Base-by-base conservation (phyloP, 2,329 filamentous ascomycete genomes). In the Neoarthrinium moseri region DNA sequence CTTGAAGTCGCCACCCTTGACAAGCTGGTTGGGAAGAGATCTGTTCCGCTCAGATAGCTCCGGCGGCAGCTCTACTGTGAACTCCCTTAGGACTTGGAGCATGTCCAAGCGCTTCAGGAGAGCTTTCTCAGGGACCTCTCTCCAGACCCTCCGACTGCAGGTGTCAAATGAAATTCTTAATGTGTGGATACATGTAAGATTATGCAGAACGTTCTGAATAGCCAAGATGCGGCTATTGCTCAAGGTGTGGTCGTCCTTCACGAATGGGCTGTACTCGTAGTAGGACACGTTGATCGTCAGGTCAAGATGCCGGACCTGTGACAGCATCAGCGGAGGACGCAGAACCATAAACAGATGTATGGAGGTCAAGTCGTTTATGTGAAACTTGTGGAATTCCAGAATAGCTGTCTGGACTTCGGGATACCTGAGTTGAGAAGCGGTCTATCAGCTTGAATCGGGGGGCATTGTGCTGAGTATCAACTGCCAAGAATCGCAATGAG, bases 371-470 rank as follows among this genome's bases (percentile, higher is more conserved):
- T 61, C 57, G 50, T 60, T 62, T 48, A 63, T 59, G 18, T 61
- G 43, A 29, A 64, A 54, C 21, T 55, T 56, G 39, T 64, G 58
- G 4, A 48, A 56, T 42, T 64, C 59, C 15, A 64, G 51, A 17
- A 63, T 61, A 4, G 62, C 63, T 18, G 57, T 53, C 20, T 62
- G 42, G 8, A 61, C 56, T 50, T 64, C 62, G 17, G 58, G 60
- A 43, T 62, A 58, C 56, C 62, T 64, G 48, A 10, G 6, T 10
- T 5, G 8, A 20, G 5, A 34, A 3, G 33, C 8, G 13, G 23
- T 21, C 11, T 29, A 24, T 45, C 23, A 21, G 23, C 18, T 30
- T 17, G 7, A 32, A 35, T 21, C 24, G 15, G 32, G 11, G 17
- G 26, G 17, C 13, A 33, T 15, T 18, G 4, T 24, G n/a, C 22